A percentile compares a stretch with the other conserved stretches of the same genome.
These are phyloP conservation scores for Hamiltosporidium tvaerminnensis DNA, from an alignment of 371 early-diverging fungal genomes.

Conservation along the genomic window DNA sequence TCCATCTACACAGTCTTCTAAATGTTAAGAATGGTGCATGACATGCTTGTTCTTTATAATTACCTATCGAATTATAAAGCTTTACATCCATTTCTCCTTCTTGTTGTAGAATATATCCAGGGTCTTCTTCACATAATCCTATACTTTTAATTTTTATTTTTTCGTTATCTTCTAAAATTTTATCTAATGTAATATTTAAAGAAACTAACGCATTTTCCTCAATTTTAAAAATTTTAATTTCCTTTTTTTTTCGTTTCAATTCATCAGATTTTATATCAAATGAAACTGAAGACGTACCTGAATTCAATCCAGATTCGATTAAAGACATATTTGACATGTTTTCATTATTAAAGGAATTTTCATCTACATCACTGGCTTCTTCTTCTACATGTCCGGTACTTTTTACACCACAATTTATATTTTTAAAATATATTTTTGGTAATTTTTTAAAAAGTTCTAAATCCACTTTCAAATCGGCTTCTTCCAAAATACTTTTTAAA, in stretches of 20 bases:
- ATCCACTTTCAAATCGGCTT: constrained; percentile 12
- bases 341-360: background rate
- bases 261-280: no score
- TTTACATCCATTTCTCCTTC: background rate
- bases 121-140: background rate
- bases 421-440: no score
- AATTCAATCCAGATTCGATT: no score
- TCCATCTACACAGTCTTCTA: background rate
- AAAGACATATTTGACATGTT: no score
- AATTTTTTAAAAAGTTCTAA: constrained; percentile 14
- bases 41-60: background rate
- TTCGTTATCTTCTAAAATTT: background rate
- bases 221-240: no score
- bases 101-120: background rate
- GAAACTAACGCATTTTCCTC: no score
- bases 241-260: no score
- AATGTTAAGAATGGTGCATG: background rate
- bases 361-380: background rate
- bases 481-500: constrained; percentile 2
- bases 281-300: no score
- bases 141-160: background rate
- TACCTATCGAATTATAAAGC: background rate
- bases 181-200: no score
- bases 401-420: background rate
- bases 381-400: background rate